phyloP scores from a whole-genome alignment of 306 rosid species.

The Lagenaria siceraria region DNA sequence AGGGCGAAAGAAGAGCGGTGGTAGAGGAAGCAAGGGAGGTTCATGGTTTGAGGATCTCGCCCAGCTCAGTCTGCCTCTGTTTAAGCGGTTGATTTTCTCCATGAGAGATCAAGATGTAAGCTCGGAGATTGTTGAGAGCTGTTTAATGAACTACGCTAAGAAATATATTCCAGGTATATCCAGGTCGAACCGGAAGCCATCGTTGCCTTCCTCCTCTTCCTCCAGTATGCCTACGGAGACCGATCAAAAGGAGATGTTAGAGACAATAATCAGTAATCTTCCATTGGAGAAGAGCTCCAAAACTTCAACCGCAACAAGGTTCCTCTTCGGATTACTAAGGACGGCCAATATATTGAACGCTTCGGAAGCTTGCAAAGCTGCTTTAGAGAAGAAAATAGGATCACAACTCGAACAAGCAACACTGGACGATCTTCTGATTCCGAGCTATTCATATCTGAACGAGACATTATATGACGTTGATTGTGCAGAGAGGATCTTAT shows the following conservation, averaged over 20 bases:
- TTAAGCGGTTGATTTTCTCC: conserved; percentile 48
- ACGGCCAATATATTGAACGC: conserved; percentile 70
- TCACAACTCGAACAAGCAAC: conserved; percentile 77
- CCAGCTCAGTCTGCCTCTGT: conserved; percentile 46
- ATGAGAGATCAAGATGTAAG: conserved; percentile 41
- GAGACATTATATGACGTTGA: conserved; percentile 86
- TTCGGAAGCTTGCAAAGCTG: conserved; percentile 46
- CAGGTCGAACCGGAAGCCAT: conserved; percentile 49
- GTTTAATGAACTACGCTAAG: conserved; percentile 70
- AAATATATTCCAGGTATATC: conserved; percentile 79
- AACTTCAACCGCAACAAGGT: conserved; percentile 44
- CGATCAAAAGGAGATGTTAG: conserved; percentile 72
- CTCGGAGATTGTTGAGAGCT: conserved; percentile 62
- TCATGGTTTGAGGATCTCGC: conserved; percentile 80
- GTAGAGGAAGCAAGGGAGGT: conserved; percentile 24
- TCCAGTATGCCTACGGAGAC: conserved; percentile 34
- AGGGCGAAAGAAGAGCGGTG: conserved; percentile 31
- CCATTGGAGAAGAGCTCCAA: conserved; percentile 45
- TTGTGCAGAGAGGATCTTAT: conserved; percentile 65
- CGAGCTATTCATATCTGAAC: conserved; percentile 81
- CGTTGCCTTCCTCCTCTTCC: conserved; percentile 37
- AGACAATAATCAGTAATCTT: conserved; percentile 54
- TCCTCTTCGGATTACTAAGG: conserved; percentile 61
- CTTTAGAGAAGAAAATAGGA: conserved; percentile 82
- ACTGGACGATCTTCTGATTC: conserved; percentile 78